Evolutionary conservation across 2,329 filamentous ascomycete species (phyloP).

Genomic region (Stachybotrys elegans): DNA sequence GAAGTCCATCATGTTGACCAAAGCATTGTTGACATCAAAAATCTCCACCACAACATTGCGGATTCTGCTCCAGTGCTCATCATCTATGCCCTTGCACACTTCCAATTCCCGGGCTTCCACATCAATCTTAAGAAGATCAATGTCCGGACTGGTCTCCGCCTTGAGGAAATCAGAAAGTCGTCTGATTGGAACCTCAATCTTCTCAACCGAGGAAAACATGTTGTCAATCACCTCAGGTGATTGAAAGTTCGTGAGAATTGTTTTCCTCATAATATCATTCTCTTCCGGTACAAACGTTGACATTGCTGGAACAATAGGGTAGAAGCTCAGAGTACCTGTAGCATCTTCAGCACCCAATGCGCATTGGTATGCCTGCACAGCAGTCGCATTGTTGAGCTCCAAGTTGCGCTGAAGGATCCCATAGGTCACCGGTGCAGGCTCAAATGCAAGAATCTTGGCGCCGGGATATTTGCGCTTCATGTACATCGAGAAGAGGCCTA

Average conservation of each 20-base stretch:
- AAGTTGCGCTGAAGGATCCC: conserved; percentile 13
- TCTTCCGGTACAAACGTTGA: conserved; percentile 14
- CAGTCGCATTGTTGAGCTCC: conserved; percentile 8
- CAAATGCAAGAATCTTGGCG: conserved; percentile 18
- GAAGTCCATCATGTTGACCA: conserved; percentile 10
- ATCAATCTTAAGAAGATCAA: conserved; percentile 22
- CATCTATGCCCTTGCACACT: conserved; percentile 15
- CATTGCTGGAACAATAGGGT: conserved; percentile 15
- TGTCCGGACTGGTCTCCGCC: conserved; percentile 6
- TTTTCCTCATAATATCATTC: conserved; percentile 9
- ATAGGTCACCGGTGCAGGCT: conserved; percentile 16
- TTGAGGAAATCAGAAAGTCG: conserved; percentile 14
- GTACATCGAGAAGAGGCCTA: conserved; percentile 19
- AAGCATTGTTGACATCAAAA: conserved; percentile 9
- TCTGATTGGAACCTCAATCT: conserved; percentile 11
- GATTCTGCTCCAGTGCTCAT: conserved; percentile 15
- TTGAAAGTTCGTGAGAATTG: conserved; percentile 1
- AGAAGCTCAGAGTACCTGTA: conserved; percentile 11
- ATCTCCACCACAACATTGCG: conserved; percentile 15
- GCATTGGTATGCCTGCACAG: conserved; percentile 8
- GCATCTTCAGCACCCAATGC: conserved; percentile 8
- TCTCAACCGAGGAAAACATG: conserved; percentile 3
- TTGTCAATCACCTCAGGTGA: conserved; percentile 5
- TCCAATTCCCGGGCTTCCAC: conserved; percentile 19
- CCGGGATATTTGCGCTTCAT: conserved; percentile 17